Evolutionary conservation across 129 eudicot species (phyloP), one percentile per base, ranked within the genome.

Genomic region (Artemisia argyi): DNA sequence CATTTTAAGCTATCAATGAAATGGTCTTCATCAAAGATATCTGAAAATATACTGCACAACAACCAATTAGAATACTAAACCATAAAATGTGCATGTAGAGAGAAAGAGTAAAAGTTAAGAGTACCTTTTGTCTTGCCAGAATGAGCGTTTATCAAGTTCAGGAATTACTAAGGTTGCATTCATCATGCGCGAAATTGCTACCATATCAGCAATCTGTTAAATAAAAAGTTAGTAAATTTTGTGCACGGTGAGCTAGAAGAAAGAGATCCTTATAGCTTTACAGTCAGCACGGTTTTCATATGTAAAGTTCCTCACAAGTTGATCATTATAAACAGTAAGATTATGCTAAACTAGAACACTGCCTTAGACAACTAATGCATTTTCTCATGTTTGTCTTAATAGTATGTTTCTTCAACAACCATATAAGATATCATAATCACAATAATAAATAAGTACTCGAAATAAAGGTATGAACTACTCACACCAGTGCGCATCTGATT

Each of bases 401-500:
- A 35, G 26, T 32, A 54, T 17, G 35, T 15, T 61, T 3, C 2
- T 28, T 61, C 20, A 10, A 73, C 77, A 61, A 61, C 62, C 68
- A 73, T 48, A 61, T 2, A 35, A 51, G 32, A 51, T 18, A 51
- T 32, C 35, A 5, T 12, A 46, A 22, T 42, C 55, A 73, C 22
- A 20, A 20, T 7, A 50, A 54, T 22, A 76, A 49, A 76, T 48
- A 55, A 28, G 11, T 58, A 46, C 11, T 19, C 20, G 26, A 59
- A 10, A 61, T 15, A 67, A 48, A 52, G 3, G 63, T 6, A 78
- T 35, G 18, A 60, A 72, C 65, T 62, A 81, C 96, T 85, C 66
- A 93, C 98, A 82, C 98, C 98, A 32, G 88, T 82, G 11, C 97
- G 96, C 98, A 93, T 93, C 82, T 93, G 98, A 84, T 93, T 93